Evolutionary conservation across 2,329 filamentous ascomycete species (phyloP), one percentile per base, ranked within the genome.

Genomic region (Ceratocystis huliohia): DNA sequence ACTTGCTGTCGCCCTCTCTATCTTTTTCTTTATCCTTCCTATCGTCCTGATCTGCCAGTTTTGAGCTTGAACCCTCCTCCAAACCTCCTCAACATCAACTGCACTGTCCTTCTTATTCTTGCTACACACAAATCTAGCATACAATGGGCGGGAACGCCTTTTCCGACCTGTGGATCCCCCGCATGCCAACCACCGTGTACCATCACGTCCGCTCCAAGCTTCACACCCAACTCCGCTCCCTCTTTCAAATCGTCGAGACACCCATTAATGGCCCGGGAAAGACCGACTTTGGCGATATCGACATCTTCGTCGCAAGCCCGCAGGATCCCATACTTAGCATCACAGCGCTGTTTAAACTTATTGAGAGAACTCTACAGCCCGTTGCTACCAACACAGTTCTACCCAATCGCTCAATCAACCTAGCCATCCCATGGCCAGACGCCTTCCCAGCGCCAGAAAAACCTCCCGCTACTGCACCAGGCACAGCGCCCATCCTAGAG

Each of bases 181-280:
- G 89, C 20, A 88, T 93, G 82, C 76, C 78, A 3, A 76, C 77
- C 1, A 69, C 74, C 0, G 74, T 87, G 41, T 93, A 92, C 74
- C 64, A 75, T 0, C 68, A 73, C 0, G 76, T 85, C 33, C 82
- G 81, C 25, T 69, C 73, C 0, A 71, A 76, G 0, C 82, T 80
- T 68, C 75, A 79, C 30, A 66, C 72, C 0, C 73, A 79, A 1
- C 79, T 89, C 0, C 73, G 75, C 0, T 70, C 76, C 1, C 74
- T 86, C 2, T 90, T 83, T 70, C 65, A 75, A 0, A 76, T 75
- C 6, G 83, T 88, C 3, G 80, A 78, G 0, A 79, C 81, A 0
- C 85, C 88, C 0, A 81, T 87, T 33, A 87, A 91, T 70, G 87
- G 83, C 0, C 88, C 89, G 0, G 85, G 73, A 0, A 94, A 94